Base-by-base conservation (phyloP, 2,329 filamentous ascomycete genomes). In the Colletotrichum abscissum region DNA sequence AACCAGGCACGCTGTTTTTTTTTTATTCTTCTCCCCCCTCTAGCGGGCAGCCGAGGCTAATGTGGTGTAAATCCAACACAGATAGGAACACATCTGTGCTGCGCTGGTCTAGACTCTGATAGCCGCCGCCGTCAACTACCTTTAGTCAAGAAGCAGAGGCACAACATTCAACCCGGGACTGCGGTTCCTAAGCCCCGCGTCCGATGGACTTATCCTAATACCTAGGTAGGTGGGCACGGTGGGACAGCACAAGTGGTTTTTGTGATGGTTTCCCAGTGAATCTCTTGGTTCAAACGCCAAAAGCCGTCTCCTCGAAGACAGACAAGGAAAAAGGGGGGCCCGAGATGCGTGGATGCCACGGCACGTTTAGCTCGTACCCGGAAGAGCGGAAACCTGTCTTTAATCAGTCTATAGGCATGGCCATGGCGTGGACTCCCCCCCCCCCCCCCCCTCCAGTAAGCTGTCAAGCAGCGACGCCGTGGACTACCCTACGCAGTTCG, bases 31-130 rank as follows among this genome's bases (percentile, higher is more conserved):
- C 14, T 14, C 5, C 14, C 16, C 38, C 38, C 5, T 42, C 42
- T 28, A 52, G 65, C 65, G 35, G 42, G 42, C 22, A 64, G 59
- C 65, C 59, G 59, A 69, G 65, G 65, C 38, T 56, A 42, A 54
- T 28, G 42, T 49, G 19, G n/a, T 49, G 42, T 65, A 60, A 60
- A 59, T 26, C 24, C 24, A 30, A 19, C 26, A 8, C n/a, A 33
- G 42, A 49, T 5, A 42, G 5, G 16, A 42, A 6, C 5, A 19
- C 42, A 49, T n/a, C 16, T 49, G 16, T 49, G 42, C 42, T 49
- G 19, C 42, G 19, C 19, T 49, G 42, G 42, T 49, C 42, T n/a
- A 19, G 42, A 42, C 38, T 42, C 14, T 42, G 38, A 19, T 42
- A n/a, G 19, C 42, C 42, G 42, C 16, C 42, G 42, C 16, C 8